These are phyloP conservation scores for Ramaria sp. DNA, from an alignment of 768 basidiomycete species.

Conservation along the genomic window DNA sequence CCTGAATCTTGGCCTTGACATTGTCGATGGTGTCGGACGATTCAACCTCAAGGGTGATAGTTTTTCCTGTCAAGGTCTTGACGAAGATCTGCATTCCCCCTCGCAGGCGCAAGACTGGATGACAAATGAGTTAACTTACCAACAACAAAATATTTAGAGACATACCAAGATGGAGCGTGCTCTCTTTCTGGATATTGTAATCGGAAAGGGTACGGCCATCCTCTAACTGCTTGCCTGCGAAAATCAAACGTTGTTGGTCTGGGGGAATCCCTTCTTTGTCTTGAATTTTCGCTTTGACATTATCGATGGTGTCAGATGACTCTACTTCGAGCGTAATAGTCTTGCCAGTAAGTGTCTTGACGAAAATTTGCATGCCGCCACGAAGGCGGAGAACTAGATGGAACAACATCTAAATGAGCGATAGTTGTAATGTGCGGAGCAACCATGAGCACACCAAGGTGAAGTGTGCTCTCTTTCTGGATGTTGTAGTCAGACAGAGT, in stretches of 20 bases:
- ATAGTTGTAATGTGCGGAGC: slow-evolving; percentile 10
- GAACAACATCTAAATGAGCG: slow-evolving; percentile 13
- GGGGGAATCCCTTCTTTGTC: slow-evolving; percentile 52
- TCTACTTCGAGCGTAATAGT: slow-evolving; percentile 37
- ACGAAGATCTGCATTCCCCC: slow-evolving; percentile 86
- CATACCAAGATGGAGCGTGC: slow-evolving; percentile 64
- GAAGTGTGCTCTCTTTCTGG: slow-evolving; percentile 84
- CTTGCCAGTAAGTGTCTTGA: slow-evolving; percentile 36
- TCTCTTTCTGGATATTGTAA: slow-evolving; percentile 94
- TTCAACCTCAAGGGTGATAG: slow-evolving; percentile 81
- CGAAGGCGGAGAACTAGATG: slow-evolving; percentile 25
- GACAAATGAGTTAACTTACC: background rate
- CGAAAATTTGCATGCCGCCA: slow-evolving; percentile 42
- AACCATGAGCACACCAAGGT: slow-evolving; percentile 33
- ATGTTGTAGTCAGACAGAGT: slow-evolving; percentile 39
- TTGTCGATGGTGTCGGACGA: slow-evolving; percentile 83
- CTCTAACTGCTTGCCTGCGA: slow-evolving; percentile 92
- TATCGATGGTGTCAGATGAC: slow-evolving; percentile 36
- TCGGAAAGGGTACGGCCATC: slow-evolving; percentile 86
- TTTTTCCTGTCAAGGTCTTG: slow-evolving; percentile 81
- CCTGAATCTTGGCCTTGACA: slow-evolving; percentile 87
- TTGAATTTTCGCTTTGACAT: slow-evolving; percentile 30
- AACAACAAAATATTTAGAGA: slow-evolving; percentile 33
- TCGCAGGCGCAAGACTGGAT: slow-evolving; percentile 70
- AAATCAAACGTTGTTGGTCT: slow-evolving; percentile 89